phyloP scores from a whole-genome alignment of 164 flowering plant species.

The Liquidambar formosana region DNA sequence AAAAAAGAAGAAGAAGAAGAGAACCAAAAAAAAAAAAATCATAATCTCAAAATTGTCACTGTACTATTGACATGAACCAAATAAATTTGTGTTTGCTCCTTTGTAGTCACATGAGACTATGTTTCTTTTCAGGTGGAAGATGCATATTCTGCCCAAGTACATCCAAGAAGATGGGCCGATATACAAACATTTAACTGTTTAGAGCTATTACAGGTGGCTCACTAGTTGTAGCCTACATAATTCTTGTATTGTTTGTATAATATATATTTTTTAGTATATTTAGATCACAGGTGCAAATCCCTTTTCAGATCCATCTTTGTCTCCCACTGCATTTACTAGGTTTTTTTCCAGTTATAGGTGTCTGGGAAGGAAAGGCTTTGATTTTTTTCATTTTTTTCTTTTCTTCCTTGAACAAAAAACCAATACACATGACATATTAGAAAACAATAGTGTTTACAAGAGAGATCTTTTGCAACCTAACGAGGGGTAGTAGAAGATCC shows the following conservation, averaged over 20 bases:
- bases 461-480: too few species aligned
- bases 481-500: too few species aligned
- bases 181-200: background rate
- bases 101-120: background rate
- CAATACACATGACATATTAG: too few species aligned
- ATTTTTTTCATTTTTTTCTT: too few species aligned
- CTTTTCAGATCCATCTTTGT: too few species aligned
- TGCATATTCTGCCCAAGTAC: background rate
- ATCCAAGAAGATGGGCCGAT: background rate
- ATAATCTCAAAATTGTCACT: background rate
- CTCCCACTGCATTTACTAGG: too few species aligned
- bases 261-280: background rate
- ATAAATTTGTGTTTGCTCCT: background rate
- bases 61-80: background rate
- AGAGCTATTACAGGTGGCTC: background rate
- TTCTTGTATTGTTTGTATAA: conserved; percentile 1
- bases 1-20: too few species aligned
- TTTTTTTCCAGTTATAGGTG: too few species aligned
- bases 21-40: background rate
- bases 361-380: too few species aligned
- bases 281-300: background rate
- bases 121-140: conserved; percentile 12
- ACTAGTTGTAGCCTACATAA: background rate
- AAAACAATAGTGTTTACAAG: too few species aligned
- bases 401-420: too few species aligned